Conservation (phyloP, 2,329 filamentous ascomycete genomes). For the Gnomoniopsis sp. region DNA sequence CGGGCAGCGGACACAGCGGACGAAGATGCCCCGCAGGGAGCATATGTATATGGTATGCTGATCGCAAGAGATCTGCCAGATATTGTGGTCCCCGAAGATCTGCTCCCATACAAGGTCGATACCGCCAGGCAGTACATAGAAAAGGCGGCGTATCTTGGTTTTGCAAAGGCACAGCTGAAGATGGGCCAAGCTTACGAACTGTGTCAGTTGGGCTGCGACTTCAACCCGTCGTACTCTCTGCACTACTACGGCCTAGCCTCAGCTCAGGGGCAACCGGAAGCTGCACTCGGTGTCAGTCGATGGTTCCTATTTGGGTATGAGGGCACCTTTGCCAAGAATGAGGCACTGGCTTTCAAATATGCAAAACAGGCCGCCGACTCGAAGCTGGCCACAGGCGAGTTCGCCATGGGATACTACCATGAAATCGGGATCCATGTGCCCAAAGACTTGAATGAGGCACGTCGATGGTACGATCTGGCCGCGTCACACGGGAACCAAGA, state of each 20-base stretch:
- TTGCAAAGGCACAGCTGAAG: constrained; percentile 93
- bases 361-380: constrained; percentile 80
- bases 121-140: constrained; percentile 85
- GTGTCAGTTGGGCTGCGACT: constrained; percentile 89
- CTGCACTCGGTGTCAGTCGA: constrained; percentile 93
- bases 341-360: constrained; percentile 87
- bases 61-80: constrained; percentile 88
- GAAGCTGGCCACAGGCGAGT: constrained; percentile 86
- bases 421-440: constrained; percentile 92
- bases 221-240: constrained; percentile 85
- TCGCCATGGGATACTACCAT: constrained; percentile 95
- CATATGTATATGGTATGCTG: constrained; percentile 94
- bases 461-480: constrained; percentile 86
- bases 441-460: constrained; percentile 78
- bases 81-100: constrained; percentile 69
- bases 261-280: constrained; percentile 87
- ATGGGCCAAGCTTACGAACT: constrained; percentile 96
- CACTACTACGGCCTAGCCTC: constrained; percentile 95
- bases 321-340: constrained; percentile 89
- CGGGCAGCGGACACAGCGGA: constrained; percentile 83
- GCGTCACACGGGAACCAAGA: constrained; percentile 90
- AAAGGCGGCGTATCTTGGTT: constrained; percentile 92
- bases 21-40: constrained; percentile 94
- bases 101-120: constrained; percentile 68
- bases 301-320: constrained; percentile 98